Evolutionary conservation across 768 basidiomycete species (phyloP), one percentile per base, ranked within the genome.

Genomic region (Suillus sp.): DNA sequence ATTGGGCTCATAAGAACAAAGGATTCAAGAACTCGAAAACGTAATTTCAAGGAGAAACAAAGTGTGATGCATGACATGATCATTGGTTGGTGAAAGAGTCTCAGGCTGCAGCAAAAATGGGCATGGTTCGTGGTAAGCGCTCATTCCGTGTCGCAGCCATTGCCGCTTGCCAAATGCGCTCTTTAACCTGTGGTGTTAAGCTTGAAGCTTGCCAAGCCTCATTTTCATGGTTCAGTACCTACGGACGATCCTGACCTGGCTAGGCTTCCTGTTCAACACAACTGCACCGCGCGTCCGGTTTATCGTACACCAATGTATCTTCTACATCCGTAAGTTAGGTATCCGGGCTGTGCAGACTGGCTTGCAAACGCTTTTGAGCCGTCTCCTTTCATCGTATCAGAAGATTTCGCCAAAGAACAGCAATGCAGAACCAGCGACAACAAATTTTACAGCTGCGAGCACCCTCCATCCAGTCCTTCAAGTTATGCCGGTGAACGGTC

Each of bases 181-280:
- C 22, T 25, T 22, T 35, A 37, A 56, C 54, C 25, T 2, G 20
- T 51, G 30, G 30, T 22, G 35, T 16, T 25, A 37, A 3, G 35
- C 54, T 9, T 38, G 25, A 38, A 38, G 22, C 4, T 18, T 25
- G 16, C 47, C 1, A 27, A 37, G 25, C 4, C 37, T 57, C 18
- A 38, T 20, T 27, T 38, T 20, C 55, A 57, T 57, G 55, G 18
- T 57, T 57, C 37, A 6, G 9, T 20, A 57, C 25, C 25, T 27
- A 27, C 37, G 37, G 37, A 9, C 37, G 10, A 57, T 57, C 37
- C 37, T 40, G 25, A 40, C 16, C 34, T 40, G 55, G 37, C 25
- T 40, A 27, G 18, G 55, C 25, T 40, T 57, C 55, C 22, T 57
- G 11, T 57, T 38, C 25, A 57, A 57, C 10, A 38, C 16, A 57